Evolutionary conservation across 202 grass and related monocot species (phyloP).

Genomic region (Digitaria exilis): DNA sequence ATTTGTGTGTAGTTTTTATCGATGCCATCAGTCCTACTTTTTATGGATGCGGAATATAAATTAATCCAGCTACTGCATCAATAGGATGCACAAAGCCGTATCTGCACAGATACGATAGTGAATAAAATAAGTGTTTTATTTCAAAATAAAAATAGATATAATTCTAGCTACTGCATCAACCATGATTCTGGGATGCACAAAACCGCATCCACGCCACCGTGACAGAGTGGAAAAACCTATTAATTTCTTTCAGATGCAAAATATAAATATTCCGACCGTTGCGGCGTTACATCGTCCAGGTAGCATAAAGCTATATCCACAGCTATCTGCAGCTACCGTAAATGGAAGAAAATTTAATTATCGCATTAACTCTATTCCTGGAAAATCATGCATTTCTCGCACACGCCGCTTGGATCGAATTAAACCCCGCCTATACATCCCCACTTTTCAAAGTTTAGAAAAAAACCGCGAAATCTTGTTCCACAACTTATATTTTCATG

Average conservation of each 20-base stretch:
- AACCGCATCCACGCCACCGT: no score
- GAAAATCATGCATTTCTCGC: background rate
- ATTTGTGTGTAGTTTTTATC: background rate
- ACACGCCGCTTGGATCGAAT: conserved; percentile 1
- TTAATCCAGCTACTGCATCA: background rate
- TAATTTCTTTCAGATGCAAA: background rate
- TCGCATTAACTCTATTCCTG: background rate
- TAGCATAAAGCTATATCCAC: background rate
- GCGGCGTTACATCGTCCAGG: background rate
- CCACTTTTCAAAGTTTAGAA: background rate
- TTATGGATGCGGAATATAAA: background rate
- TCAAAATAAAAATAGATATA: no score
- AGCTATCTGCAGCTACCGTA: background rate
- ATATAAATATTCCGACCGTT: background rate
- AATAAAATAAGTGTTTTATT: background rate
- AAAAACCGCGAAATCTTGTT: background rate
- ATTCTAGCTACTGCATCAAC: no score
- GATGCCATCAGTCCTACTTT: background rate
- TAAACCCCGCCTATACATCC: background rate
- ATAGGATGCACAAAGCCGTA: no score
- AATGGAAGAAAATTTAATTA: background rate
- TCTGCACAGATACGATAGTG: background rate
- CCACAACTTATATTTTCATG: background rate
- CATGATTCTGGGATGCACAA: no score
- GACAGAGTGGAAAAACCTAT: no score